Conservation (phyloP, 345 rosid species). For the Jatropha curcas region DNA sequence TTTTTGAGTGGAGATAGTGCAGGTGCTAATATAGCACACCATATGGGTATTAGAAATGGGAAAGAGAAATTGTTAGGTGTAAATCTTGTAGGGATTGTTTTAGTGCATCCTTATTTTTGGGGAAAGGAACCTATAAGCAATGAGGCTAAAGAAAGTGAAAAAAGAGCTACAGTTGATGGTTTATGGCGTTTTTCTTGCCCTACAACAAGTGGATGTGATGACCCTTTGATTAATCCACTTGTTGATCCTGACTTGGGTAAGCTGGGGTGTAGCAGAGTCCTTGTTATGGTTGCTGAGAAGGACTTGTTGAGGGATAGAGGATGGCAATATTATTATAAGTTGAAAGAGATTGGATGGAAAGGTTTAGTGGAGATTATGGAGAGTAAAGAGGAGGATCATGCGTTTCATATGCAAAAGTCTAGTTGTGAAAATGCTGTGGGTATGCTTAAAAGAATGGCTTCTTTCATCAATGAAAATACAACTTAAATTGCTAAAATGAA, state of each 20-base stretch:
- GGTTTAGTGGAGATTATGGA: conserved; percentile 18
- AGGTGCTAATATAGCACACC: conserved; percentile 13
- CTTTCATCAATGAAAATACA: neutral
- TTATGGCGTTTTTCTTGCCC: conserved; percentile 13
- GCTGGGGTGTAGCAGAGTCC: conserved; percentile 14
- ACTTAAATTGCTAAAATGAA: too few relatives aligned
- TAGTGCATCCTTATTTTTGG: conserved; percentile 20
- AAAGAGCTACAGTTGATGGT: neutral
- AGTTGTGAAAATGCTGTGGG: conserved; percentile 48
- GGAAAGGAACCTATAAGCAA: conserved; percentile 13
- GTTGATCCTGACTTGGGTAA: conserved; percentile 2
- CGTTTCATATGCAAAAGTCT: conserved; percentile 4
- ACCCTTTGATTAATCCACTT: conserved; percentile 19
- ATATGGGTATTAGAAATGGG: neutral
- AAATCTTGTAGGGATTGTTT: conserved; percentile 3
- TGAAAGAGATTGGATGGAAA: conserved; percentile 44
- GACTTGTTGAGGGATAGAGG: conserved; percentile 43
- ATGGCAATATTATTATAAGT: conserved; percentile 29
- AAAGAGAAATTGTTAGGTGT: neutral
- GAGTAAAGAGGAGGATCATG: conserved; percentile 7
- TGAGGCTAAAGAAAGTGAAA: neutral
- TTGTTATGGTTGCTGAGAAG: conserved; percentile 35
- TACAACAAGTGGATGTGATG: conserved; percentile 18
- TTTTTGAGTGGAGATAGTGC: conserved; percentile 14
- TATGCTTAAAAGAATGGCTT: conserved; percentile 27